Evolutionary conservation across 441 rosid species (phyloP), one percentile per base, ranked within the genome.

Genomic region (Euphorbia neoarborescens): DNA sequence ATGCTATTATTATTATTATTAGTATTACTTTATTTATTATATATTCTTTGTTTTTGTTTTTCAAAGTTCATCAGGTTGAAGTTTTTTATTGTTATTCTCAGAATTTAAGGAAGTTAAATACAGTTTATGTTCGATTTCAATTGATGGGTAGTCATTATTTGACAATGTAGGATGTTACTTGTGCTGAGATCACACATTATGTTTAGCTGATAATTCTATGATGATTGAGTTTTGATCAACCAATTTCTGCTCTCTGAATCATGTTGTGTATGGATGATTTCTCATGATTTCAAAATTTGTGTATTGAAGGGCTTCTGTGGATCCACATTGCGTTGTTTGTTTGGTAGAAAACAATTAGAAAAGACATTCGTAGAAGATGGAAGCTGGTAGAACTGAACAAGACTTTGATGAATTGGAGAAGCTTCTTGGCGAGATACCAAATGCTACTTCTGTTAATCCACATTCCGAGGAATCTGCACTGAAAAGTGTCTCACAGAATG

Each of bases 351-450:
- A 25, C 20, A 72, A 48, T 46, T 48, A 10, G 40, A n/a, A 70
- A 60, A n/a, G 30, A 19, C 9, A 3, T 66, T 37, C 71, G 59
- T 22, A 44, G 59, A 68, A 77, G 74, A 89, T 91, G 97, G 91
- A 84, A 73, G 85, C 81, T 54, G 71, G 78, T 71, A 85, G 81
- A 80, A 71, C 76, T 70, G 92, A 85, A 71, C 46, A 72, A 60
- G 96, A 85, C 76, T 82, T 76, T 20, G 97, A 89, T 80, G 97
- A 91, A 73, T 72, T 90, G 44, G 97, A 90, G 75, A 88, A 79
- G 82, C 90, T 91, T 81, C 88, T 91, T 0, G 82, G 91, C 27
- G 97, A 90, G 86, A 88, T 89, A 75, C 97, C 97, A 0, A 86
- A 84, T 73, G 88, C 88, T 65, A 91, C 91, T 66, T 84, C 88